Evolutionary conservation across 2,329 filamentous ascomycete species (phyloP).

Genomic region (Pseudogymnoascus sp.): DNA sequence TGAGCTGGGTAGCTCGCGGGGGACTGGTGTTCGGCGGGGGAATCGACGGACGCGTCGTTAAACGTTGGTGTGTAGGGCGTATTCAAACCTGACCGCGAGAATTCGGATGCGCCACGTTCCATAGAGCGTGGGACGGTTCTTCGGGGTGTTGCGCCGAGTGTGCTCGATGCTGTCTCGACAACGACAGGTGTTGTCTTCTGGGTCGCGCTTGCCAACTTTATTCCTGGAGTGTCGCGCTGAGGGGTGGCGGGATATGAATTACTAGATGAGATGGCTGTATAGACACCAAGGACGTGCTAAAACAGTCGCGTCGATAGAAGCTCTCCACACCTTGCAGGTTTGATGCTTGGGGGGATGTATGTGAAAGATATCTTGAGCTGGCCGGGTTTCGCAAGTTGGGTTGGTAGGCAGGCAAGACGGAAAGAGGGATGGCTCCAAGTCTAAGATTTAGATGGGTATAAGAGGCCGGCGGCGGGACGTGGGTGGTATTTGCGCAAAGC

Average conservation of each 20-base stretch:
- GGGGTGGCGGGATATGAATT: slow-evolving; percentile 9
- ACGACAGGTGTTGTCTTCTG: slow-evolving; percentile 7
- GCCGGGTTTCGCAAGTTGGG: background rate
- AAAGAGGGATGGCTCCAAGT: background rate
- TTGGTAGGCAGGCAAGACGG: background rate
- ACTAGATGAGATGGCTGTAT: slow-evolving; percentile 19
- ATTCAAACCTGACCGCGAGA: slow-evolving; percentile 82
- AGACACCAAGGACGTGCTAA: slow-evolving; percentile 30
- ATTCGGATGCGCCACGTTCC: slow-evolving; percentile 61
- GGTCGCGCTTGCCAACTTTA: slow-evolving; percentile 11
- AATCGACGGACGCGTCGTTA: slow-evolving; percentile 72
- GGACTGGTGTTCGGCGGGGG: slow-evolving; percentile 82
- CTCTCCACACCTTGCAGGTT: background rate
- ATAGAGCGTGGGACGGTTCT: slow-evolving; percentile 35
- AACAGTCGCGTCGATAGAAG: background rate
- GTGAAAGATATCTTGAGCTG: background rate
- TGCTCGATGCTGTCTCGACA: slow-evolving; percentile 23
- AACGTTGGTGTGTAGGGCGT: slow-evolving; percentile 59
- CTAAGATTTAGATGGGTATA: slow-evolving; percentile 1
- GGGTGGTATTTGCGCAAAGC: slow-evolving; percentile 3
- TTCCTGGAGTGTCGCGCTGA: background rate
- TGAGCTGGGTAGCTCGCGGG: slow-evolving; percentile 82
- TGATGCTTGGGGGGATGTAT: background rate
- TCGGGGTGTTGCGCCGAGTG: slow-evolving; percentile 22
- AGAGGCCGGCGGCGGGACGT: background rate